Percentiles rank a stretch among this genome's conserved stretches.
Evolutionary conservation across 2,329 filamentous ascomycete species (phyloP).

Genomic region (Ramichloridium luteum): DNA sequence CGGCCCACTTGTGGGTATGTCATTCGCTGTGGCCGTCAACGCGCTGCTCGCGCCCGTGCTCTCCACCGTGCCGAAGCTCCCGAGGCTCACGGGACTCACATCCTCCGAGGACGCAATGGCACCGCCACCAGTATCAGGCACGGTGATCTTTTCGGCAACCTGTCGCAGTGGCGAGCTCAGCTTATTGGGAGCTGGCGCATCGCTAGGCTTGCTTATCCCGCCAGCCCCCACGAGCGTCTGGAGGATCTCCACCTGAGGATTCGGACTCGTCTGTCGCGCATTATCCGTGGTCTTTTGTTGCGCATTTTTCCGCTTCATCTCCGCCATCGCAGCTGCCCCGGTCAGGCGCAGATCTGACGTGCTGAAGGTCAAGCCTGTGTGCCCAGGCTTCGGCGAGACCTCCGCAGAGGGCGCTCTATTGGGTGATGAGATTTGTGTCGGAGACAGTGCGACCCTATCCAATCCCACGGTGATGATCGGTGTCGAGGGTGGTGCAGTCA

Average conservation of each 20-base stretch:
- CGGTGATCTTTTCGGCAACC: slow-evolving; percentile 36
- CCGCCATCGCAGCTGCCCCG: slow-evolving; percentile 36
- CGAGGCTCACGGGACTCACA: slow-evolving; percentile 41
- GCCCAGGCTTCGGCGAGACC: not conserved
- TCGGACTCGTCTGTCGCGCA: slow-evolving; percentile 36
- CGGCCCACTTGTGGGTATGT: slow-evolving; percentile 34
- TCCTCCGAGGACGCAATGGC: slow-evolving; percentile 35
- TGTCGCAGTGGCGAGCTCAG: slow-evolving; percentile 38
- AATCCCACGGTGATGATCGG: too few species aligned
- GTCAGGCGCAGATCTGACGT: slow-evolving; percentile 25
- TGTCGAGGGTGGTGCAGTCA: too few species aligned
- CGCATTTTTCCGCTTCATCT: slow-evolving; percentile 34
- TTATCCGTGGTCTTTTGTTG: slow-evolving; percentile 9
- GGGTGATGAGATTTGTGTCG: too few species aligned
- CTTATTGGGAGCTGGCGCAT: slow-evolving; percentile 32
- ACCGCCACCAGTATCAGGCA: slow-evolving; percentile 30
- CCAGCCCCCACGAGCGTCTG: slow-evolving; percentile 32
- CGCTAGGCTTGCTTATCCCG: slow-evolving; percentile 32
- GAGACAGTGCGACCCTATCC: too few species aligned
- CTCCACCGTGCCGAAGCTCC: slow-evolving; percentile 43
- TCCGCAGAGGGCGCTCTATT: too few species aligned
- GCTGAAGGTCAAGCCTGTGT: not conserved
- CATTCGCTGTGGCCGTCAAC: slow-evolving; percentile 32
- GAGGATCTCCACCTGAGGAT: slow-evolving; percentile 34
- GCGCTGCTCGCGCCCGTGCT: slow-evolving; percentile 28